Percentiles rank a stretch among this genome's conserved stretches.
phyloP scores from a whole-genome alignment of 2,329 filamentous ascomycete species.

The Botrytis elliptica region DNA sequence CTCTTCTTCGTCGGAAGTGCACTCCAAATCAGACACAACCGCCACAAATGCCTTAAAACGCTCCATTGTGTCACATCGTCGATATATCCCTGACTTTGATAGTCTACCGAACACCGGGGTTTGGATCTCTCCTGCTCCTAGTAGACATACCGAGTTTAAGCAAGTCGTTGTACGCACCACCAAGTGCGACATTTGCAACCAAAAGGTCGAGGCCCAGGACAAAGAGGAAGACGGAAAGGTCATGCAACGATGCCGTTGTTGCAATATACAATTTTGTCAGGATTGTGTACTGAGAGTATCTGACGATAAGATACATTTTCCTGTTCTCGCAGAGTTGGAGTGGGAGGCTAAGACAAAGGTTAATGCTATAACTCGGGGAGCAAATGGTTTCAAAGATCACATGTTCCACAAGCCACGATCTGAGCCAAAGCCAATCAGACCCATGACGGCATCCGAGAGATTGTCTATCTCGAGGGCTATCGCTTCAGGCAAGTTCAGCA shows the following conservation, averaged over 20 bases:
- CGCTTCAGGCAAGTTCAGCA: neutral
- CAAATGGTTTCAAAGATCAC: neutral
- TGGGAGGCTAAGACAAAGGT: conserved; percentile 5
- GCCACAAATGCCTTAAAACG: neutral
- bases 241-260: conserved; percentile 4
- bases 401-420: neutral
- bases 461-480: neutral
- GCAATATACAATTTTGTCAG: conserved; percentile 6
- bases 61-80: neutral
- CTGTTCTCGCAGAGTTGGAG: neutral
- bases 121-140: conserved; percentile 3
- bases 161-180: conserved; percentile 13
- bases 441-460: neutral
- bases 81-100: neutral
- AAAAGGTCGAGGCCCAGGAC: neutral
- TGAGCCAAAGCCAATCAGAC: neutral
- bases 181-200: conserved; percentile 15
- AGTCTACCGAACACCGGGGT: conserved; percentile 1
- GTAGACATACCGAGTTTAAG: neutral
- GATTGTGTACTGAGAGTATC: neutral
- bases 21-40: neutral
- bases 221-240: neutral
- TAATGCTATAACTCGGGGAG: neutral
- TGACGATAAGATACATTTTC: neutral
- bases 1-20: neutral